Evolutionary conservation across 169 alveolate species (phyloP).

Genomic region (Plasmodium chabaudi): DNA sequence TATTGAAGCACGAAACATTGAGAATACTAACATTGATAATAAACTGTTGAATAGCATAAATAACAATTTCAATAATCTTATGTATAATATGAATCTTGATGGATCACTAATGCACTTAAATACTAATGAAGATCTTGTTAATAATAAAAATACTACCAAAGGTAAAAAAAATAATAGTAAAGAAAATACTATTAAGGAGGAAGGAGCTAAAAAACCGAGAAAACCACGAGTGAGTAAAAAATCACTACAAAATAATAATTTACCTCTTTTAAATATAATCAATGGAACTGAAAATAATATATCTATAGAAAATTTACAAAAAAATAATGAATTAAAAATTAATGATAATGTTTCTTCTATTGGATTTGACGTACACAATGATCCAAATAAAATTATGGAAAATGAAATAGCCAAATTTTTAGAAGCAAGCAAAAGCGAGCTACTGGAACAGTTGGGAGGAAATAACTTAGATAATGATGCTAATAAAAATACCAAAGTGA

Average conservation of each 20-base stretch:
- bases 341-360: background rate
- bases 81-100: conserved; percentile 7
- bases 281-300: background rate
- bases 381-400: background rate
- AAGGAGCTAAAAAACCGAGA: conserved; percentile 15
- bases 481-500: conserved; percentile 19
- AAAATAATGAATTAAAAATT: background rate
- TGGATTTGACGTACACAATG: background rate
- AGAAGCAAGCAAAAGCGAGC: too few species aligned
- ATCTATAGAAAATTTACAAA: background rate
- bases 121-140: background rate
- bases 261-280: background rate
- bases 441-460: conserved; percentile 1
- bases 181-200: background rate
- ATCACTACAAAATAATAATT: too few species aligned
- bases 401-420: background rate
- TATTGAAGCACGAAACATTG: background rate
- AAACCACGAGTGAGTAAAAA: conserved; percentile 22
- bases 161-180: background rate
- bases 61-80: conserved; percentile 1
- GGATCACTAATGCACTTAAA: background rate
- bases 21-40: background rate
- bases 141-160: background rate
- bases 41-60: conserved; percentile 8
- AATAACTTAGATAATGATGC: background rate